Evolutionary conservation across 202 grass and related monocot genomes (phyloP).

Genomic region (Tripidium arundinaceum): DNA sequence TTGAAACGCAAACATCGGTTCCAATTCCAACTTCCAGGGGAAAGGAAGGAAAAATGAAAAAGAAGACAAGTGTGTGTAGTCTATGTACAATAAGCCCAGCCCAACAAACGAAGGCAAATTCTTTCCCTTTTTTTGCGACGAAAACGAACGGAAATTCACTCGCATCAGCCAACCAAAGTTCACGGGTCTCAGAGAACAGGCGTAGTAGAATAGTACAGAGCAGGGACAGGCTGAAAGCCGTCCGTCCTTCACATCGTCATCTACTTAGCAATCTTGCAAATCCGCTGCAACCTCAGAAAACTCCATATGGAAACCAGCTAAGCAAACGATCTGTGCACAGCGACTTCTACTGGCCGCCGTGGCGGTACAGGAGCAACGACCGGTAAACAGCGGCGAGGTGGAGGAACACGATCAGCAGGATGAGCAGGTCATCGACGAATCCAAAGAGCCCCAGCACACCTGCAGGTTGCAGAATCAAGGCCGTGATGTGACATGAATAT

Average conservation of each 20-base stretch:
- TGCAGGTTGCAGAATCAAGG: constrained; percentile 12
- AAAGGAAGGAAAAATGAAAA: too few species aligned
- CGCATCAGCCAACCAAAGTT: background rate
- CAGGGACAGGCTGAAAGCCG: background rate
- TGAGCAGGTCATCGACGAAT: constrained; percentile 70
- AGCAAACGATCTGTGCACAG: background rate
- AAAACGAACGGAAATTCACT: background rate
- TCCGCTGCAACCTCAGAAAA: background rate
- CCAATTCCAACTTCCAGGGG: background rate
- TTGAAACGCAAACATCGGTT: background rate
- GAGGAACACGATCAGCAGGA: constrained; percentile 80
- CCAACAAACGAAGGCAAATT: background rate
- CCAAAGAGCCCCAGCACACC: constrained; percentile 74
- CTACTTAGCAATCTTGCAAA: background rate
- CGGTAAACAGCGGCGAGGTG: constrained; percentile 83
- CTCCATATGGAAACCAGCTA: background rate
- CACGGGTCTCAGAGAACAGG: background rate
- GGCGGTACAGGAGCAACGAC: constrained; percentile 78
- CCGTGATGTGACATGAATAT: background rate
- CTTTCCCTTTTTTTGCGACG: background rate
- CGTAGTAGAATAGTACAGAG: background rate
- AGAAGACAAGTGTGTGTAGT: too few species aligned
- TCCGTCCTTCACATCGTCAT: background rate
- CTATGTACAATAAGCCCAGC: too few species aligned
- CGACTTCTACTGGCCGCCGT: constrained; percentile 41